Conservation (phyloP, 2,329 filamentous ascomycete species). For the Aspergillus sp. region DNA sequence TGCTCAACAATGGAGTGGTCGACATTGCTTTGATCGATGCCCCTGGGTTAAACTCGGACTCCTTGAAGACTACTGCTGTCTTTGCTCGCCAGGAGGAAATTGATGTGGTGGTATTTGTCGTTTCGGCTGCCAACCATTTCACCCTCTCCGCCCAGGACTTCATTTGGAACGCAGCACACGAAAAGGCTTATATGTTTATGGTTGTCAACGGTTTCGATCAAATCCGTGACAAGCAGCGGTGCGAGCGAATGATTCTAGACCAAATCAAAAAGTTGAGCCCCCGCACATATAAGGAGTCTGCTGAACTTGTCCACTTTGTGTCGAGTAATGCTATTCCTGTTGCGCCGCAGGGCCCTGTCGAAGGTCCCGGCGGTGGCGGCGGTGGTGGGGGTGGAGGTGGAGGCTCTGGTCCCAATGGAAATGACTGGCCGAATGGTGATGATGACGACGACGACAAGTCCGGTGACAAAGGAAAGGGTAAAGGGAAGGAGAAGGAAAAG, state of each 20-base stretch:
- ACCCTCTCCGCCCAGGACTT: conserved; percentile 98
- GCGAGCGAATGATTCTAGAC: conserved; percentile 88
- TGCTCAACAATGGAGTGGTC: conserved; percentile 96
- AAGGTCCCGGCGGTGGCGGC: conserved; percentile 49
- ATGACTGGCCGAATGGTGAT: conserved; percentile 27
- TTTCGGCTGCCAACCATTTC: conserved; percentile 96
- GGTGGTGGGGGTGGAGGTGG: conserved; percentile 58
- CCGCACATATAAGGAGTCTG: conserved; percentile 85
- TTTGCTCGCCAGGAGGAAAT: conserved; percentile 98
- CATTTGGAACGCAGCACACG: conserved; percentile 89
- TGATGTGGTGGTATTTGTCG: conserved; percentile 97
- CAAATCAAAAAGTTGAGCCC: conserved; percentile 87
- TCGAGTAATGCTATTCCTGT: conserved; percentile 94
- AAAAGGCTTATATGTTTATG: conserved; percentile 99
- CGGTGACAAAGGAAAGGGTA: conserved; percentile 67
- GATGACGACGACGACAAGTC: conserved; percentile 57
- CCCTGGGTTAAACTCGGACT: conserved; percentile 92
- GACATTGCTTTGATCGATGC: conserved; percentile 98
- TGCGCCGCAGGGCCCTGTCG: conserved; percentile 57
- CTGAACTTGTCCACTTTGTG: conserved; percentile 94
- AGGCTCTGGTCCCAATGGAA: conserved; percentile 47
- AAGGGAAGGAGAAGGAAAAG: conserved; percentile 87
- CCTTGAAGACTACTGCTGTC: conserved; percentile 93
- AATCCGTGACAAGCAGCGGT: conserved; percentile 87
- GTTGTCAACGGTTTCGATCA: conserved; percentile 97